These are phyloP conservation scores for Cinnamomum chago DNA, from an alignment of 164 flowering plant species.

Conservation along the genomic window DNA sequence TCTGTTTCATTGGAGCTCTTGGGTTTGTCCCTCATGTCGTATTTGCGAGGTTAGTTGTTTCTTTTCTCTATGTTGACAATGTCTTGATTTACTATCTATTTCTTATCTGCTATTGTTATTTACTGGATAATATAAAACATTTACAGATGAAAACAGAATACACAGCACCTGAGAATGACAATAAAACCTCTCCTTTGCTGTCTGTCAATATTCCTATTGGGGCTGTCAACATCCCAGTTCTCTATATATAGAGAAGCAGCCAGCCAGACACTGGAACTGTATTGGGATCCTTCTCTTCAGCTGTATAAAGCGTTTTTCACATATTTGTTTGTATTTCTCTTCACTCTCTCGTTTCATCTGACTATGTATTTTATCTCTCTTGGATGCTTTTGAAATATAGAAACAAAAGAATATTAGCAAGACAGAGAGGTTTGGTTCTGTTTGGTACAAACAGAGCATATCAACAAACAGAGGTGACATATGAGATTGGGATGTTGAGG, in stretches of 20 bases:
- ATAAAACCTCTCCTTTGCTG: no score
- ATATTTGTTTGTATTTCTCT: no score
- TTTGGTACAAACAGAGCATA: constrained; percentile 25
- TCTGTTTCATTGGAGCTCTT: constrained; percentile 94
- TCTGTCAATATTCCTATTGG: no score
- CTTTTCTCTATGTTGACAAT: neutral
- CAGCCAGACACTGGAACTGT: no score
- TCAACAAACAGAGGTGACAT: constrained; percentile 12
- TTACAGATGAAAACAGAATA: no score
- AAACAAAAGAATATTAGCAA: neutral
- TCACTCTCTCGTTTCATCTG: neutral
- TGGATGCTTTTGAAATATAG: neutral
- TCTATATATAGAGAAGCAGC: no score
- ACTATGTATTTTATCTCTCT: neutral
- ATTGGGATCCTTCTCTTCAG: no score
- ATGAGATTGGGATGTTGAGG: constrained; percentile 6
- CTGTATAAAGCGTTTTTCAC: no score
- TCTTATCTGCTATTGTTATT: no score
- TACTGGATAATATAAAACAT: no score
- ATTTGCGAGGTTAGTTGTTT: constrained; percentile 69
- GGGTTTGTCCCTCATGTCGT: constrained; percentile 95
- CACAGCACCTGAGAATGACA: no score
- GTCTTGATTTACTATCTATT: neutral
- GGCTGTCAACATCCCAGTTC: no score
- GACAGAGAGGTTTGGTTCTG: constrained; percentile 14